A percentile compares a stretch with the other conserved stretches of the same genome.
Conservation (phyloP, 2,329 filamentous ascomycete genomes). For the Verticillium klebahnii region DNA sequence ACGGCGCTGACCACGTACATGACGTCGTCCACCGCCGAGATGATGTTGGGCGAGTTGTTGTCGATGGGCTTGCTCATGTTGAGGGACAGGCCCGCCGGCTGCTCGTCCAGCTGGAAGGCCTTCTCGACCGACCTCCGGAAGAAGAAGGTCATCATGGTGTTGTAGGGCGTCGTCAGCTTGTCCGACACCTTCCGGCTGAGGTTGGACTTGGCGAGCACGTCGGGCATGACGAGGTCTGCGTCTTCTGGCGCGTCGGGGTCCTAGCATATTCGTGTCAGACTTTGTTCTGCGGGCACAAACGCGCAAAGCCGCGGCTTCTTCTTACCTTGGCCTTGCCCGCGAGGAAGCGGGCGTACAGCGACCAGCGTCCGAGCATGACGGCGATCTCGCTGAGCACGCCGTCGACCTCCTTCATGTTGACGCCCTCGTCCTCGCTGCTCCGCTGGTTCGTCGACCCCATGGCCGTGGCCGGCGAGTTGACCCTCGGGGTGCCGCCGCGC, state of each 20-base stretch:
- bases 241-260: constrained; percentile 47
- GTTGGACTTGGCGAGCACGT: constrained; percentile 73
- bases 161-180: constrained; percentile 76
- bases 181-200: constrained; percentile 73
- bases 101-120: constrained; percentile 93
- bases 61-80: constrained; percentile 67
- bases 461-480: constrained; percentile 70
- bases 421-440: constrained; percentile 79
- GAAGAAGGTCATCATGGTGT: constrained; percentile 92
- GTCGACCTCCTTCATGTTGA: constrained; percentile 97
- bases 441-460: constrained; percentile 45
- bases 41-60: constrained; percentile 82
- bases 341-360: constrained; percentile 85
- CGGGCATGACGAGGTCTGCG: constrained; percentile 60
- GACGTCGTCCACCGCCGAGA: constrained; percentile 93
- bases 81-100: constrained; percentile 73
- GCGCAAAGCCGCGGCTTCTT: constrained; percentile 6
- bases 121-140: constrained; percentile 95
- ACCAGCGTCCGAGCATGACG: constrained; percentile 90
- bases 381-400: constrained; percentile 81
- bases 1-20: constrained; percentile 99
- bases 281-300: no score
- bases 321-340: constrained; percentile 78
- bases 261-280: constrained; percentile 26
- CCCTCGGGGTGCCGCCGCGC: constrained; percentile 59